These are phyloP conservation scores for Lasiosphaeris hirsuta DNA, from an alignment of 495 filamentous ascomycete genomes.

Conservation along the genomic window DNA sequence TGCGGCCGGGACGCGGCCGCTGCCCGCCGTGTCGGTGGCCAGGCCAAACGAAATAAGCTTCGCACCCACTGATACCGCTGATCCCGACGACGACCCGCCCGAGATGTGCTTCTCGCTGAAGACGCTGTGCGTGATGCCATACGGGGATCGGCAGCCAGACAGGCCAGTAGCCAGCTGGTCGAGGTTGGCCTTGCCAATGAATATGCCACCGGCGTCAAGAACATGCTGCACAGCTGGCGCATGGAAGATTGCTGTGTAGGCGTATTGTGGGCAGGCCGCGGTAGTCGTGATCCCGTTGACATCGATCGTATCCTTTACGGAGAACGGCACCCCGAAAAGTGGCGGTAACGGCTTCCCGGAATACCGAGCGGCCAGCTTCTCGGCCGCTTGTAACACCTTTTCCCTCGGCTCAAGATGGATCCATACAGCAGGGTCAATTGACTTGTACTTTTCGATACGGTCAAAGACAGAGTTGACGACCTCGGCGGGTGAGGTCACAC, in stretches of 20 bases:
- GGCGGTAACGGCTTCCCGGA: constrained; percentile 49
- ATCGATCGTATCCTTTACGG: constrained; percentile 63
- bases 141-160: constrained; percentile 59
- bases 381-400: constrained; percentile 40
- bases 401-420: constrained; percentile 45
- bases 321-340: constrained; percentile 63
- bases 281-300: constrained; percentile 56
- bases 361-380: constrained; percentile 41
- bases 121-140: constrained; percentile 53
- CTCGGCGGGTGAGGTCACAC: constrained; percentile 27
- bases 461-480: constrained; percentile 40
- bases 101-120: constrained; percentile 47
- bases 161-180: constrained; percentile 68
- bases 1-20: constrained; percentile 57
- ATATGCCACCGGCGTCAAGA: constrained; percentile 52
- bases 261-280: constrained; percentile 53
- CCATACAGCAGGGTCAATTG: constrained; percentile 52
- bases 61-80: constrained; percentile 55
- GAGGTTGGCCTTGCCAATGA: constrained; percentile 65
- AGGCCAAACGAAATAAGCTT: constrained; percentile 59
- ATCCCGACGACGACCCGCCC: constrained; percentile 62
- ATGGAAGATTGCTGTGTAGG: constrained; percentile 44
- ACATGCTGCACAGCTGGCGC: constrained; percentile 37
- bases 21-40: constrained; percentile 66
- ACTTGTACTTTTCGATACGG: constrained; percentile 43